Evolutionary conservation across 139 green algal species (phyloP).

Genomic region (Diplosphaera chodatii): DNA sequence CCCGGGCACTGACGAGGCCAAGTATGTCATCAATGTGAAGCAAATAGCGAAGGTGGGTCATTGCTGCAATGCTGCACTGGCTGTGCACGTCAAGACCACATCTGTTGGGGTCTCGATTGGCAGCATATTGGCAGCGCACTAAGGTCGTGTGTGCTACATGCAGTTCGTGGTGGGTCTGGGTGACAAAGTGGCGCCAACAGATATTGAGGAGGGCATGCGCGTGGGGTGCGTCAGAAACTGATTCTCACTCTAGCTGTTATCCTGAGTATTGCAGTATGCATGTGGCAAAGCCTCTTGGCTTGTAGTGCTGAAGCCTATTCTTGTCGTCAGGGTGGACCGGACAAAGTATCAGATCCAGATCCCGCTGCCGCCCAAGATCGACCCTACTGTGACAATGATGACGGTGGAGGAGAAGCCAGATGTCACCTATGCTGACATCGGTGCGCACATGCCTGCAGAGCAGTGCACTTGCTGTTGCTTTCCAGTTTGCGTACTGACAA

Average conservation of each 20-base stretch:
- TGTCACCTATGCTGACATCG: constrained; percentile 94
- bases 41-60: constrained; percentile 96
- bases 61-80: no score
- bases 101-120: no score
- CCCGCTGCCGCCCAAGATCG: constrained; percentile 97
- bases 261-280: no score
- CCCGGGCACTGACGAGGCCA: constrained; percentile 91
- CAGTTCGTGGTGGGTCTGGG: constrained; percentile 97
- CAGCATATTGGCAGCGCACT: no score
- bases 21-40: constrained; percentile 99
- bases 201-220: constrained; percentile 99
- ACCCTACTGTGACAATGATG: constrained; percentile 99
- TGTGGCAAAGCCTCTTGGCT: no score
- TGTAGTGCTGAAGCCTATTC: no score
- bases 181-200: constrained; percentile 94
- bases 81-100: no score
- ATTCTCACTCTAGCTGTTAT: no score
- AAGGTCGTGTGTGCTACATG: background rate
- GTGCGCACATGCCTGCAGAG: no score
- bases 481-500: constrained; percentile 24
- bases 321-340: constrained; percentile 76
- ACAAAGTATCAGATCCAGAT: constrained; percentile 99
- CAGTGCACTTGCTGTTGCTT: constrained; percentile 88
- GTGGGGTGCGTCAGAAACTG: constrained; percentile 86
- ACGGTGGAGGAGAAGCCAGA: constrained; percentile 99